Evolutionary conservation across 2,329 filamentous ascomycete genomes (phyloP).

Genomic region (Proliferodiscus dingleyae): DNA sequence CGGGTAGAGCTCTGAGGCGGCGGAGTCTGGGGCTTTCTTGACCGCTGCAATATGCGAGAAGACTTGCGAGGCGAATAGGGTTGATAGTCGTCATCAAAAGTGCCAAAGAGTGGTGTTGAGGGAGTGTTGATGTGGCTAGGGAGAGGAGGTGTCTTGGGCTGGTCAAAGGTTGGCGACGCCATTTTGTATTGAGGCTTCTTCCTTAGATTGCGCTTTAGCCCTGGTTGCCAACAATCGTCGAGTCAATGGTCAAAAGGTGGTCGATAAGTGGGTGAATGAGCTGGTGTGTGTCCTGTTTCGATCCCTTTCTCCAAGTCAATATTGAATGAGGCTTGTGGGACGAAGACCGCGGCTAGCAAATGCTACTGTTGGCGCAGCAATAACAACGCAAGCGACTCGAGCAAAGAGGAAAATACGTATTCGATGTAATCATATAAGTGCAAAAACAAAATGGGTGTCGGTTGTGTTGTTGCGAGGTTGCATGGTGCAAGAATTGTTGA

Average conservation of each 20-base stretch:
- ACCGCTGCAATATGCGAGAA: conserved; percentile 55
- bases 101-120: conserved; percentile 61
- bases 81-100: conserved; percentile 61
- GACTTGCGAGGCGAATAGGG: conserved; percentile 70
- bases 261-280: not conserved
- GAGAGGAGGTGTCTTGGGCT: conserved; percentile 54
- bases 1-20: conserved; percentile 39
- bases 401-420: no score
- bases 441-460: no score
- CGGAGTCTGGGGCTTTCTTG: conserved; percentile 46
- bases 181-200: not conserved
- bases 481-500: not conserved
- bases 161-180: conserved; percentile 31
- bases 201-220: not conserved
- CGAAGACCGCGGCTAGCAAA: no score
- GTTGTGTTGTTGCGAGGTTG: no score
- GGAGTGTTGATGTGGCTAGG: conserved; percentile 57
- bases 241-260: not conserved
- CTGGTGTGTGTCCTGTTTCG: no score
- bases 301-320: no score
- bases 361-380: no score
- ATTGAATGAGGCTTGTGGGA: no score
- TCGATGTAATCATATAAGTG: no score
- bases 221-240: not conserved
- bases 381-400: no score